Base-by-base conservation (phyloP, 2,329 filamentous ascomycete genomes). In the Lithohypha guttulata region DNA sequence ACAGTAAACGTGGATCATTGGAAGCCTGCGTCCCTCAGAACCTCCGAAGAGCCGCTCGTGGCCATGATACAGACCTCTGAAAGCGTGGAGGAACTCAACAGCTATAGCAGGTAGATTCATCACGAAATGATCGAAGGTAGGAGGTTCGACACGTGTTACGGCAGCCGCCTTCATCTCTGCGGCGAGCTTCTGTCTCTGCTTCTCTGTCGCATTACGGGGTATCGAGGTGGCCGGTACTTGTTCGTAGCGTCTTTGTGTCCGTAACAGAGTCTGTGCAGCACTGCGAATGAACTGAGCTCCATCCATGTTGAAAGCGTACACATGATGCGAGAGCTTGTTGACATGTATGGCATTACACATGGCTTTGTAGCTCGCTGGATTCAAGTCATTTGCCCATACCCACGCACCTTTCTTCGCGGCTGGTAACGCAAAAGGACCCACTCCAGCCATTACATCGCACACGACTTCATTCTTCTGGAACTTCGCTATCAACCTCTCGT, bases 51-150 rank as follows among this genome's bases (percentile, higher is more conserved):
- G 66, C 2, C 59, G 46, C 57, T 86, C 77, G 17, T 75, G 69
- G 2, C 77, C 77, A n/a, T 73, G 64, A 57, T 95, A 96, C 11
- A 94, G 61, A 3, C 91, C 89, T 14, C 77, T 74, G 67, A 86
- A 93, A 9, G 68, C 66, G 20, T 75, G 66, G 53, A 95, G 70
- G 57, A 98, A 98, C 42, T 82, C 79, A 44, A 91, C 79, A 1
- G 91, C 89, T 1, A 78, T 82, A 1, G 87, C 91, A 1, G 91
- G 91, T 11, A 98, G 79, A 62, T 98, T 98, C 84, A 98, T 95
- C 49, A 96, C 82, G 59, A 87, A 98, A 65, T 96, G 91, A n/a
- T 78, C 73, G 57, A 96, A 84, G 25, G 79, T 79, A 2, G 71
- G 70, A 2, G 89, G 89, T 31, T 86, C 68, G 8, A 51, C 39